Base-by-base conservation (phyloP, 1,284 basidiomycete species). In the Fomes fomentarius region DNA sequence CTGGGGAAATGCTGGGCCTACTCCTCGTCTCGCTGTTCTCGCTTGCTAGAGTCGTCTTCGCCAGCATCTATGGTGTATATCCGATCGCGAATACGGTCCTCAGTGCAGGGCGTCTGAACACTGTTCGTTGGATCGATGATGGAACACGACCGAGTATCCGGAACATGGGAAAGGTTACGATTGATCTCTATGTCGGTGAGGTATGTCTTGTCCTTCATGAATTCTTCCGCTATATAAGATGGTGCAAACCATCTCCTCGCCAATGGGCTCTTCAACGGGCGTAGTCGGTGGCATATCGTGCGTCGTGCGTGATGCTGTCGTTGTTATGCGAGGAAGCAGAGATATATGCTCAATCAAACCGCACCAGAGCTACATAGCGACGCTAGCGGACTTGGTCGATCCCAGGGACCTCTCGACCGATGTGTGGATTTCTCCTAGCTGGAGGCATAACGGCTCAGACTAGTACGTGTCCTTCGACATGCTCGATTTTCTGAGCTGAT, bases 41-140 rank as follows among this genome's bases (percentile, higher is more conserved):
- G 21, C 47, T 59, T 17, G 40, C 47, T 11, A 41, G 52, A 15
- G 55, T 52, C 31, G 69, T 58, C 40, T 57, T 45, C 28, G 67
- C 60, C 24, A 47, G 58, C 1, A 62, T 84, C 22, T 83, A 79
- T 57, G 76, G 78, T 0, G 82, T 76, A 1, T 65, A 71, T n/a
- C 83, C 83, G 15, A 52, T 78, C n/a, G 67, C 75, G 31, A 69
- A 64, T 37, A 79, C 81, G 0, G 69, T 76, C 1, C 76, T 75
- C 62, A 62, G 62, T 26, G 74, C 75, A 39, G 81, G 79, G 15
- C 63, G 69, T 35, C 64, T 71, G 10, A 71, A 69, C 33, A 50
- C 61, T 4, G 63, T 83, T 3, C 72, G 64, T 6, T 85, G 83
- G 83, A 68, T 70, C 25, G 80, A 84, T 37, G 76, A 81, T 41